A percentile compares a stretch with the other conserved stretches of the same genome.
Evolutionary conservation across 768 basidiomycete species (phyloP).

Genomic region (Baorangia bicolor): DNA sequence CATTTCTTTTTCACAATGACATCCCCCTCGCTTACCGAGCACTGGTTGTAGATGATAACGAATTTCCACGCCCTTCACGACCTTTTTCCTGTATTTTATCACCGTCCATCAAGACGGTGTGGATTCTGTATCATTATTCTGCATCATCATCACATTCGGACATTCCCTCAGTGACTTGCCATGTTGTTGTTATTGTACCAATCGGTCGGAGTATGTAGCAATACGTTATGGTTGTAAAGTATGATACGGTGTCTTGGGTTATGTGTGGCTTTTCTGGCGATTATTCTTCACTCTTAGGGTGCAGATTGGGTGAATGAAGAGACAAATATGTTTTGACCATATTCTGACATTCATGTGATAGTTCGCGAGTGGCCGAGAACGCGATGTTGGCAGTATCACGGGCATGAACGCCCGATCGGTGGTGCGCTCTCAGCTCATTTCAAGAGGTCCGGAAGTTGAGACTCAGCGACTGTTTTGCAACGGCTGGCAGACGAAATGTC

Average conservation of each 20-base stretch:
- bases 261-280: constrained; percentile 1
- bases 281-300: background rate
- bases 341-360: constrained; percentile 20
- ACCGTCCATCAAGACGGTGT: constrained; percentile 18
- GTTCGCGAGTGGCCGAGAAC: background rate
- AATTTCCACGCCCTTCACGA: constrained; percentile 30
- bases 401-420: constrained; percentile 13
- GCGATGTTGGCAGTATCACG: constrained; percentile 3
- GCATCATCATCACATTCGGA: constrained; percentile 34
- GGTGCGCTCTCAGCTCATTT: constrained; percentile 13
- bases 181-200: constrained; percentile 27
- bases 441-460: constrained; percentile 8
- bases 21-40: constrained; percentile 3
- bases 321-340: background rate
- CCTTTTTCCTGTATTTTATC: constrained; percentile 30
- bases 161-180: constrained; percentile 13
- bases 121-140: constrained; percentile 36
- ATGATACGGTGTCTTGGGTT: constrained; percentile 23
- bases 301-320: background rate
- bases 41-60: constrained; percentile 23
- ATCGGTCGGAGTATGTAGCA: constrained; percentile 31
- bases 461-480: constrained; percentile 16
- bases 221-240: constrained; percentile 39
- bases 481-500: constrained; percentile 4
- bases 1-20: constrained; percentile 6